These are phyloP conservation scores for Vigna unguiculata DNA, from an alignment of 306 rosid species.

Conservation along the genomic window DNA sequence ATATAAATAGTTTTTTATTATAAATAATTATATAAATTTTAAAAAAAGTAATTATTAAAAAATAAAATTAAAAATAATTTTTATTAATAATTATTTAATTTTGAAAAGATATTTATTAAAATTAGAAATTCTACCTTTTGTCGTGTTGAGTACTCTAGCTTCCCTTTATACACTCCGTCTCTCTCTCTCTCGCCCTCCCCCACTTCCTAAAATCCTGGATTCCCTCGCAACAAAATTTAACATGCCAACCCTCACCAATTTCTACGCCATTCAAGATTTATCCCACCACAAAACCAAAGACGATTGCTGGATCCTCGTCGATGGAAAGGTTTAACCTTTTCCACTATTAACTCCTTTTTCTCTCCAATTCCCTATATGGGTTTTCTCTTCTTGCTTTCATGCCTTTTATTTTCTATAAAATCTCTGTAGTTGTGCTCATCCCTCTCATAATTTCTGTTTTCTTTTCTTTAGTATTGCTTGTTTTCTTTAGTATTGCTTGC, in stretches of 20 bases:
- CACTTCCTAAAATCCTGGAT: background rate
- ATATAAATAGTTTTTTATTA: too few species aligned
- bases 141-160: background rate
- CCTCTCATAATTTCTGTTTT: background rate
- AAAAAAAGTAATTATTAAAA: too few species aligned
- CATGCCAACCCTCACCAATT: constrained; percentile 74
- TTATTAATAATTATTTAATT: too few species aligned
- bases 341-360: background rate
- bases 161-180: background rate
- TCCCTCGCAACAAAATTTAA: background rate
- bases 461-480: background rate
- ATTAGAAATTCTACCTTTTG: background rate
- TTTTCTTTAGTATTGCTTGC: background rate
- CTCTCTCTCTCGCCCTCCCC: background rate
- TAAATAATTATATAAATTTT: too few species aligned
- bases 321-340: constrained; percentile 69
- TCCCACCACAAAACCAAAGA: constrained; percentile 71
- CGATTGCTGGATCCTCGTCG: constrained; percentile 87
- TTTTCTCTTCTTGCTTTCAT: background rate
- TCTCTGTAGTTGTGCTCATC: background rate
- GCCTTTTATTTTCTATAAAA: background rate
- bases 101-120: too few species aligned
- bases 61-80: too few species aligned
- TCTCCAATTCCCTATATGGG: constrained; percentile 18
- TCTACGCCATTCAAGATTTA: constrained; percentile 68